Percentiles rank a stretch among this genome's conserved stretches.
Conservation (phyloP, 306 rosid species). For the Quercus robur region DNA sequence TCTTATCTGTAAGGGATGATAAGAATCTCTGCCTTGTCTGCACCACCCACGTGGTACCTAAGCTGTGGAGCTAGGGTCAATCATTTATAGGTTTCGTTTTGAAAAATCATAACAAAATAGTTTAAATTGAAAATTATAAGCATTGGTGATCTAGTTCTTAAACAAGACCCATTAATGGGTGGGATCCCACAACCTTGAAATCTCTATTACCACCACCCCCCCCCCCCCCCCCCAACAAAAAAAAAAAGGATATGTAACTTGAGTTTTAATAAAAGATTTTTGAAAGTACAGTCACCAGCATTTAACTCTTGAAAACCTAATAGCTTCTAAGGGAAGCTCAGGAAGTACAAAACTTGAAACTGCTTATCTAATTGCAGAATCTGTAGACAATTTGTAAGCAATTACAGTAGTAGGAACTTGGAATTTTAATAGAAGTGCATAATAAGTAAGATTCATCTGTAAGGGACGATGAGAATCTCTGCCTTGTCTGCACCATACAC, state of each 20-base stretch:
- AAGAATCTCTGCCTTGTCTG: background rate
- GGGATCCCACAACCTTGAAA: background rate
- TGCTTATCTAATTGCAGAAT: background rate
- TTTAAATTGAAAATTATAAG: background rate
- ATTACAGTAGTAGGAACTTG: background rate
- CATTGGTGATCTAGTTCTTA: background rate
- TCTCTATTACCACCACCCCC: background rate
- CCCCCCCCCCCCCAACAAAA: background rate
- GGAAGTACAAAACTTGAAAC: background rate
- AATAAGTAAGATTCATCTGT: background rate
- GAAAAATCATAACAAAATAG: background rate
- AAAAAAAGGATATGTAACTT: background rate
- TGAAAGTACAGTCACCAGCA: background rate
- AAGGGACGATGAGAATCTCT: background rate
- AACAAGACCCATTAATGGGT: background rate
- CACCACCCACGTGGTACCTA: background rate
- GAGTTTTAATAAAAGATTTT: background rate
- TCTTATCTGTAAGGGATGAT: background rate
- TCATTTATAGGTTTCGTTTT: background rate
- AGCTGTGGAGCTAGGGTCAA: background rate
- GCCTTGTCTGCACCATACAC: background rate
- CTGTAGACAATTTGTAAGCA: background rate
- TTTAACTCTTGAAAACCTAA: background rate
- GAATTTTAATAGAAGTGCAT: background rate
- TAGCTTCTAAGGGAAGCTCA: too few species aligned